Base-by-base conservation (phyloP, 495 filamentous ascomycete species). In the Lepidopterella palustris region DNA sequence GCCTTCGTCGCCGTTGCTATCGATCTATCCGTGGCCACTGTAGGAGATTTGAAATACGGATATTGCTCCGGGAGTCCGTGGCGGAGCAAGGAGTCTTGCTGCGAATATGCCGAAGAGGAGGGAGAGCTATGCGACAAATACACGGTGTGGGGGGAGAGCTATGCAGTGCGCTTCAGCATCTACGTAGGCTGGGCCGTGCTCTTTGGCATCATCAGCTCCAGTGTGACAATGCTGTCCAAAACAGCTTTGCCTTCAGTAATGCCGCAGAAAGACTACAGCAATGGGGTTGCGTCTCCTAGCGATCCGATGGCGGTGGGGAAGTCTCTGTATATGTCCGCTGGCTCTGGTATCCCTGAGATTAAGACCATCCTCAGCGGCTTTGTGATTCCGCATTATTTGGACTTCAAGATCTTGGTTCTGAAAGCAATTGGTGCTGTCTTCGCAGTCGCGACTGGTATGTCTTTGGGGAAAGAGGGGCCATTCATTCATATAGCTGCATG, bases 401-500 rank as follows among this genome's bases (percentile, higher is more conserved):
- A 77, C 58, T 66, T 78, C 59, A 79, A 78, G 55, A 77, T 82
- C n/a, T 71, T 82, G 20, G 40, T 78, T 20, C 71, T 81, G 47
- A 82, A 82, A 68, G 79, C 76, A 20, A 65, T 81, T n/a, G 80
- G 80, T 21, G 72, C 78, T 13, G 64, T 76, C 26, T 80, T 82
- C 55, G 79, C 79, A 1, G 80, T 82, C 2, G 70, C 79, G 0
- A 79, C 78, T n/a, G 78, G 78, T 6, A 78, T 82, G 77, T 81
- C 76, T 57, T 67, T 82, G 20, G 79, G 80, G 4, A 82, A 82
- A 70, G 79, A 82, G 71, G 79, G 80, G 0, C 80, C 79, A 3
- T 82, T 82, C 54, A 79, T 82, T 2, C 79, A 82, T 60, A 82
- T 82, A n/a, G 76, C 76, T 4, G 76, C 78, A 4, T 80, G 79